Percentiles rank a stretch among this genome's conserved stretches.
These are phyloP conservation scores for Rhizopus delemar DNA, from an alignment of 371 early-diverging fungal genomes.

Conservation along the genomic window DNA sequence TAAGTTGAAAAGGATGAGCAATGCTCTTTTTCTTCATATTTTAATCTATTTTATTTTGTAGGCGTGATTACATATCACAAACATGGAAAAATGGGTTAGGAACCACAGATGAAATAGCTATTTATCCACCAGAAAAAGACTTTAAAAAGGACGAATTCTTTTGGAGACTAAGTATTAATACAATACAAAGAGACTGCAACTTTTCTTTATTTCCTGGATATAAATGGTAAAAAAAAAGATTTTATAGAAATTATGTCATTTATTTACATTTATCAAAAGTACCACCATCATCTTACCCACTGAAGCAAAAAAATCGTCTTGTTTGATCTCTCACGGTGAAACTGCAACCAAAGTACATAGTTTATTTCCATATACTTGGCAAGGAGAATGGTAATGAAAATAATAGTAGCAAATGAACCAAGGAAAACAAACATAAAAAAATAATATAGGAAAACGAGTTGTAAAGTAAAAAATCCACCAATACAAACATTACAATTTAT, in stretches of 20 bases:
- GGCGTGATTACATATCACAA: conserved; percentile 38
- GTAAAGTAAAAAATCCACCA: conserved; percentile 46
- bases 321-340: conserved; percentile 60
- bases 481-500: conserved; percentile 51
- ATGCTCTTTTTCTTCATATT: no score
- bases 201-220: conserved; percentile 68
- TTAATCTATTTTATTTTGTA: conserved; percentile 10
- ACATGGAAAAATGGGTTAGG: conserved; percentile 77
- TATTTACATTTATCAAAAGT: conserved; percentile 8
- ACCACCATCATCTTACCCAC: conserved; percentile 44
- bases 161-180: conserved; percentile 62
- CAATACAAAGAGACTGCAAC: conserved; percentile 58
- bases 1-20: background rate
- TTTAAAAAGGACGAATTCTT: conserved; percentile 58
- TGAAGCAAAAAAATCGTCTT: conserved; percentile 33
- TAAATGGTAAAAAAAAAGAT: conserved; percentile 42
- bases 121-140: conserved; percentile 56
- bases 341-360: conserved; percentile 57
- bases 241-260: no score
- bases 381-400: conserved; percentile 57
- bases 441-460: conserved; percentile 31
- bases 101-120: conserved; percentile 60
- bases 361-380: conserved; percentile 65
- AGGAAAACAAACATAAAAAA: conserved; percentile 1
- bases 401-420: background rate